Evolutionary conservation across 1,139 yeast species (phyloP).

Genomic region (Debaryomycetaceae sp.): DNA sequence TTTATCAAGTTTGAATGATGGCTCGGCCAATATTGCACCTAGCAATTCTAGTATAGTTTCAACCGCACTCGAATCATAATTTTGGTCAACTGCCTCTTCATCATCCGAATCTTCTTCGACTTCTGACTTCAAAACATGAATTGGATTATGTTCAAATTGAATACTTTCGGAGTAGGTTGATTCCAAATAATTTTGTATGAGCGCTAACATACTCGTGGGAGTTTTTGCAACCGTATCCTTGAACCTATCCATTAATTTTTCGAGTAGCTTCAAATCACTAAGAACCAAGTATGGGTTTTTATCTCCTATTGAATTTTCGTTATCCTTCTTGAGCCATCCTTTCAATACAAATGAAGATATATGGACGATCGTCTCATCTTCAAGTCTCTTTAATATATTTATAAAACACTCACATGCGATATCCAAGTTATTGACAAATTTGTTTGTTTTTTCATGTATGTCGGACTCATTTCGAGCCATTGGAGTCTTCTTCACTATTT

Average conservation of each 20-base stretch:
- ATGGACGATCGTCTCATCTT: slow-evolving; percentile 42
- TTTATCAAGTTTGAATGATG: slow-evolving; percentile 26
- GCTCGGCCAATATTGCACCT: slow-evolving; percentile 51
- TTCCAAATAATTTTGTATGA: slow-evolving; percentile 44
- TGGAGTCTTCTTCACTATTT: slow-evolving; percentile 31
- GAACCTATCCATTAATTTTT: slow-evolving; percentile 57
- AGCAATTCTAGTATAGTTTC: slow-evolving; percentile 49
- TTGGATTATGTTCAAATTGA: slow-evolving; percentile 3
- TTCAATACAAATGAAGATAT: slow-evolving; percentile 53
- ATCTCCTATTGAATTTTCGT: slow-evolving; percentile 15
- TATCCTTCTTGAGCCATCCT: slow-evolving; percentile 52
- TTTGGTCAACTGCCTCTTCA: slow-evolving; percentile 28
- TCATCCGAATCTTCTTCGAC: slow-evolving; percentile 42
- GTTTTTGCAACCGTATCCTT: slow-evolving; percentile 60
- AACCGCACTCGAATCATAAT: slow-evolving; percentile 17
- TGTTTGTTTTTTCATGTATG: slow-evolving; percentile 23
- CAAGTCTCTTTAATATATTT: slow-evolving; percentile 47
- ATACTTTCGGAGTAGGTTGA: slow-evolving; percentile 4
- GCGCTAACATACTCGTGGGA: slow-evolving; percentile 55
- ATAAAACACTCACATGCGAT: slow-evolving; percentile 44
- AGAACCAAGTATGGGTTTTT: slow-evolving; percentile 55
- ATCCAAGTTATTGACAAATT: slow-evolving; percentile 50
- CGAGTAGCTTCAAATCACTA: slow-evolving; percentile 62
- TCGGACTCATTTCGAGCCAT: slow-evolving; percentile 9
- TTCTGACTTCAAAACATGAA: slow-evolving; percentile 4